Evolutionary conservation across 148 eudicot species (phyloP).

Genomic region (Pouteria glomerata): DNA sequence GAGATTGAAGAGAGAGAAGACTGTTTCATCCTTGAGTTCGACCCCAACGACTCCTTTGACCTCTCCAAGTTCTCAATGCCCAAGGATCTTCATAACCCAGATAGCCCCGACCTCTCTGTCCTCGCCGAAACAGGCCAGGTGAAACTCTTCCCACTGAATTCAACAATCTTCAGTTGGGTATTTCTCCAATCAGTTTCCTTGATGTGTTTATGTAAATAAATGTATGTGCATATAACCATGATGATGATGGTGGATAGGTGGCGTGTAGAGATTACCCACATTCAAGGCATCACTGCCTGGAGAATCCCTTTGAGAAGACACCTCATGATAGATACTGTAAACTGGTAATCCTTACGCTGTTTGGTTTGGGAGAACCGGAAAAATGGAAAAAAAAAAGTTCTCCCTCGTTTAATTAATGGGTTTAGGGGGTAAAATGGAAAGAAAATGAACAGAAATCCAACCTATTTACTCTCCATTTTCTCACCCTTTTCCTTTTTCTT

Average conservation of each 20-base stretch:
- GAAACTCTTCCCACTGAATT: background rate
- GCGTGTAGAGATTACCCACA: conserved; percentile 73
- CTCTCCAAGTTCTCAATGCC: conserved; percentile 2
- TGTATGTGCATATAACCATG: background rate
- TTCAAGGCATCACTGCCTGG: conserved; percentile 51
- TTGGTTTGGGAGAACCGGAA: too few relatives aligned
- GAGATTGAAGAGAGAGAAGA: conserved; percentile 49
- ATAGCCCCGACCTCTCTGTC: conserved; percentile 18
- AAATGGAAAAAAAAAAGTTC: too few relatives aligned
- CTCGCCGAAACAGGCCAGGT: conserved; percentile 62
- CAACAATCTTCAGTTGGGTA: background rate
- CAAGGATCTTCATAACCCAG: conserved; percentile 14
- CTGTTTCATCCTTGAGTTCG: conserved; percentile 63
- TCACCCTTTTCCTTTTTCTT: too few relatives aligned
- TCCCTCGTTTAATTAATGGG: too few relatives aligned
- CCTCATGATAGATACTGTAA: conserved; percentile 40
- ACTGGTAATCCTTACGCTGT: conserved; percentile 54
- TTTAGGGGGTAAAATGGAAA: too few relatives aligned
- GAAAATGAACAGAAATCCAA: too few relatives aligned
- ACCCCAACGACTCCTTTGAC: conserved; percentile 21
- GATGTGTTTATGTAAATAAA: background rate
- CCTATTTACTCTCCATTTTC: too few relatives aligned
- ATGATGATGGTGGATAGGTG: conserved; percentile 29
- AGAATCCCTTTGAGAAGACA: conserved; percentile 42
- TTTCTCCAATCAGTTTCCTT: background rate